Conservation (phyloP, 257 asterid species). For the Sherardia arvensis region DNA sequence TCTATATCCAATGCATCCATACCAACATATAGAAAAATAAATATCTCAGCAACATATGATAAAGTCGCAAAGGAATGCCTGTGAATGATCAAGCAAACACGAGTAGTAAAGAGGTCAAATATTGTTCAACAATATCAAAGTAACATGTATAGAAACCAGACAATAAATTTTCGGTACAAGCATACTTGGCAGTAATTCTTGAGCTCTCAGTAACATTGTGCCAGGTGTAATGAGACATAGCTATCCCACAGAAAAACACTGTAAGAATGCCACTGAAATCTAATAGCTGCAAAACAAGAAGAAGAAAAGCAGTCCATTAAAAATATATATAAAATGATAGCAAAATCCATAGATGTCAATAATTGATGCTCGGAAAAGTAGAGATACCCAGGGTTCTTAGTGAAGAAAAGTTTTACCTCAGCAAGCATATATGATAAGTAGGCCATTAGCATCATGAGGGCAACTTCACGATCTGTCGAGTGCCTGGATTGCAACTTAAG, state of each 20-base stretch:
- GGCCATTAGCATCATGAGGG: constrained; percentile 45
- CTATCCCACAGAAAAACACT: constrained; percentile 42
- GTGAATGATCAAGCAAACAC: constrained; percentile 3
- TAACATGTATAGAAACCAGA: too few species aligned
- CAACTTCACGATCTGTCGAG: constrained; percentile 46
- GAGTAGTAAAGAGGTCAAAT: neutral
- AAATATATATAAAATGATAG: neutral
- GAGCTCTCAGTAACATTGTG: constrained; percentile 40
- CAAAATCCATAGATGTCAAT: neutral
- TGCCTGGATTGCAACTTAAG: constrained; percentile 21
- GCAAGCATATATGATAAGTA: constrained; percentile 34
- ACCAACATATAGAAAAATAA: constrained; percentile 40
- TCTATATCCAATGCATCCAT: constrained; percentile 45
- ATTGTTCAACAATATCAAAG: neutral
- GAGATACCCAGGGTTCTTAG: neutral
- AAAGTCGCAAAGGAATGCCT: constrained; percentile 38
- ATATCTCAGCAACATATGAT: constrained; percentile 35
- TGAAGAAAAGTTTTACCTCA: constrained; percentile 21
- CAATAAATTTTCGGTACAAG: neutral
- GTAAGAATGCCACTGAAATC: constrained; percentile 39
- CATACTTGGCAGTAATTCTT: constrained; percentile 33
- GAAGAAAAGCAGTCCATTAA: neutral
- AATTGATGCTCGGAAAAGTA: neutral
- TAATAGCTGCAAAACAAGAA: constrained; percentile 24
- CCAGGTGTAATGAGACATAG: constrained; percentile 45